Base-by-base conservation (phyloP, 441 rosid species). In the Manihot esculenta region DNA sequence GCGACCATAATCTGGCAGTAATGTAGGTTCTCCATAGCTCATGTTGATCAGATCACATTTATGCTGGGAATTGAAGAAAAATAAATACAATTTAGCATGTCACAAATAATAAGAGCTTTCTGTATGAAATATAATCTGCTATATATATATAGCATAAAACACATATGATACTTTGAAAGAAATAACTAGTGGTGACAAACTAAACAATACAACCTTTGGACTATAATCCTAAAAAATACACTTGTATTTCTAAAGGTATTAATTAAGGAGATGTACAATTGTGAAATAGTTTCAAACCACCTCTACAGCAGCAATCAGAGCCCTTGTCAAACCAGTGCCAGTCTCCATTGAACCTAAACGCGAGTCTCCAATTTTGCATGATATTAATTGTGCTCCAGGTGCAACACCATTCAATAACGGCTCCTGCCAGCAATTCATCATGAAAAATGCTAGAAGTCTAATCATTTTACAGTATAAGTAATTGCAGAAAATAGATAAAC, bases 331-430 rank as follows among this genome's bases (percentile, higher is more conserved):
- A 73, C 98, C 98, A 76, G 98, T 93, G 79, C 97, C 98, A 21
- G 99, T 95, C 85, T 91, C 98, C 97, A 93, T 93, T 66, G 97
- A 95, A 66, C 91, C 99, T 77, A 95, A 80, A 75, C 97, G 95
- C 1, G 97, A 78, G 77, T 91, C 99, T 69, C 98, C 98, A 82
- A 95, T 93, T 89, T 95, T 95, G 80, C 98, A 95, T 63, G 99
- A 95, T 84, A 95, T 87, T 72, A 95, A 47, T 38, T 95, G 98
- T 68, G 98, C 98, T 74, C 99, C 98, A 68, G 98, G 98, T 73
- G 99, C 98, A 79, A 95, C 83, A 72, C 99, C 99, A 81, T 91
- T 95, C 79, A 95, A 74, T 75, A 95, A 81, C 59, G 92, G 86
- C 84, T 91, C 97, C 97, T 96, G 76, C 54, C 64, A 74, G 67